Percentiles rank a stretch among this genome's conserved stretches.
Conservation (phyloP, 352 stramenopile species). For the Globisporangium echinulatum region DNA sequence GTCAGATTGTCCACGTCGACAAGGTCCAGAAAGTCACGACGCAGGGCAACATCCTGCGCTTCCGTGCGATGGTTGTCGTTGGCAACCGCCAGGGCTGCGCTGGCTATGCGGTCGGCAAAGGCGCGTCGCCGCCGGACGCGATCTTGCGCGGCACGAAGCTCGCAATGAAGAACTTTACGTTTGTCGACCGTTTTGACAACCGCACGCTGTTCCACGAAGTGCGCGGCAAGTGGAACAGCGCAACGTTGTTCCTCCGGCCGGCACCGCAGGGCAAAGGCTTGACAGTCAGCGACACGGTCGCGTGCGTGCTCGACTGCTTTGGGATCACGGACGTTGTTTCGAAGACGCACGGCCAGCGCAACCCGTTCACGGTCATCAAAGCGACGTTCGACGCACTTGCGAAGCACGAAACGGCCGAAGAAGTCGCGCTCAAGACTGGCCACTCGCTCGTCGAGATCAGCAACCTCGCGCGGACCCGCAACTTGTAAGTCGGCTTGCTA, state of each 20-base stretch:
- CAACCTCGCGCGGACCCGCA: constrained; percentile 62
- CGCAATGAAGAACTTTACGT: constrained; percentile 92
- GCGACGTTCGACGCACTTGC: constrained; percentile 93
- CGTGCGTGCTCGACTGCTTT: constrained; percentile 84
- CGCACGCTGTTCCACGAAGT: constrained; percentile 90
- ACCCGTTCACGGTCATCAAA: constrained; percentile 92
- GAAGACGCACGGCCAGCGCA: constrained; percentile 92
- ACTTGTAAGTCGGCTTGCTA: constrained; percentile 31
- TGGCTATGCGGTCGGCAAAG: constrained; percentile 93
- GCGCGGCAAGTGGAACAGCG: constrained; percentile 94
- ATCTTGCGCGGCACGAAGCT: constrained; percentile 86
- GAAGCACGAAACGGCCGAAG: constrained; percentile 92
- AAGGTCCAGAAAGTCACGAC: constrained; percentile 87
- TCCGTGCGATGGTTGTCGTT: constrained; percentile 90
- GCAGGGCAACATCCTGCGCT: constrained; percentile 90
- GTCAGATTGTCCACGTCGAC: constrained; percentile 80
- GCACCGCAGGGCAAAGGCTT: constrained; percentile 63
- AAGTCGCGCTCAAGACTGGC: constrained; percentile 91
- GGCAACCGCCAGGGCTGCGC: constrained; percentile 91
- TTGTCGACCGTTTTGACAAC: constrained; percentile 92
- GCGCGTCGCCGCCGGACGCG: constrained; percentile 79
- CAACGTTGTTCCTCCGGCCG: constrained; percentile 86
- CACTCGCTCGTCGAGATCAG: constrained; percentile 78
- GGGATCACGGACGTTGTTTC: constrained; percentile 90
- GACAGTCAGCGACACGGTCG: constrained; percentile 75